A percentile compares a stretch with the other conserved stretches of the same genome.
Evolutionary conservation across 2,329 filamentous ascomycete species (phyloP).

Genomic region (Orbilia javanica): DNA sequence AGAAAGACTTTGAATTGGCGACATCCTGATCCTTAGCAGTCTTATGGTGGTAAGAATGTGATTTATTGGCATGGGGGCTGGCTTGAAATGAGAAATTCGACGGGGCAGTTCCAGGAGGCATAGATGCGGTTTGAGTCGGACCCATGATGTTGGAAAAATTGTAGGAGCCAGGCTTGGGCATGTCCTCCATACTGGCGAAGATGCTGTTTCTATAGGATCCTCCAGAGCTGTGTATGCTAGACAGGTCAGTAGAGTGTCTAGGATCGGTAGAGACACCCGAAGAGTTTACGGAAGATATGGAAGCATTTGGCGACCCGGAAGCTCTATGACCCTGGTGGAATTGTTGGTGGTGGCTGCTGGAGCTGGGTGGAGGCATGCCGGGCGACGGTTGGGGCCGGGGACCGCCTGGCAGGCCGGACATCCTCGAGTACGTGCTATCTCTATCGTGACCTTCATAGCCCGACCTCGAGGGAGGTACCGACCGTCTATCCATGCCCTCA

Average conservation of each 20-base stretch:
- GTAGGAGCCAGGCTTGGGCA: conserved; percentile 50
- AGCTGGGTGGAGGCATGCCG: conserved; percentile 17
- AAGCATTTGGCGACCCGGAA: conserved; percentile 67
- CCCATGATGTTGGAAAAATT: conserved; percentile 44
- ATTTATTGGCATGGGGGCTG: conserved; percentile 32
- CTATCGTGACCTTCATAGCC: conserved; percentile 17
- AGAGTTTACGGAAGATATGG: conserved; percentile 65
- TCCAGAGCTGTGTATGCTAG: conserved; percentile 70
- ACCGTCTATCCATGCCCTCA: conserved; percentile 36
- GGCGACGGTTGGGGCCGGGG: conserved; percentile 42
- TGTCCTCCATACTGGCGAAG: conserved; percentile 54
- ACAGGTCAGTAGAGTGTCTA: conserved; percentile 73
- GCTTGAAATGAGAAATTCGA: conserved; percentile 54
- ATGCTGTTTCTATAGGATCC: conserved; percentile 57
- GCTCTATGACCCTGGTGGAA: conserved; percentile 68
- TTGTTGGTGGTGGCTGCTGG: conserved; percentile 54
- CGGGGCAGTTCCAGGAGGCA: conserved; percentile 26
- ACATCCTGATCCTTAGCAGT: conserved; percentile 30
- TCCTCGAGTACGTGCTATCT: conserved; percentile 28
- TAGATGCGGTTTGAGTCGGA: background rate
- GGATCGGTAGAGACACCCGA: conserved; percentile 66
- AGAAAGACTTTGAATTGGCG: conserved; percentile 69
- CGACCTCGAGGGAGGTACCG: conserved; percentile 29
- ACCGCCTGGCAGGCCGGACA: conserved; percentile 36
- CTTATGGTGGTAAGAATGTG: conserved; percentile 38